Percentiles rank a stretch among this genome's conserved stretches.
Conservation (phyloP, 78 protist genomes). For the Dictyostelium brefeldianum region DNA sequence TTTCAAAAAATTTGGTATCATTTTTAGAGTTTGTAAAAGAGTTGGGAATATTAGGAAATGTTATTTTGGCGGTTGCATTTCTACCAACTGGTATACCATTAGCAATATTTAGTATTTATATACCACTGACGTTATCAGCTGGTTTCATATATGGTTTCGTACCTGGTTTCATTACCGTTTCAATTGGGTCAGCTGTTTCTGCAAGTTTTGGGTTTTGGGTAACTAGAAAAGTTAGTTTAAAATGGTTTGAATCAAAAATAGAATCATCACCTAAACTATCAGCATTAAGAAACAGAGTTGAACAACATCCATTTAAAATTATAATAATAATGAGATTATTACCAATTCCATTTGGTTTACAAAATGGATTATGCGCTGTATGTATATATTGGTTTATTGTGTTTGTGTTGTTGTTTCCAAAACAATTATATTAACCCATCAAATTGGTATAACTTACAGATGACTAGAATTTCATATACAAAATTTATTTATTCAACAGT, state of each 20-base stretch:
- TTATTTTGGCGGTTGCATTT: slow-evolving; percentile 48
- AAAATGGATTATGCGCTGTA: slow-evolving; percentile 71
- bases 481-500: slow-evolving; percentile 67
- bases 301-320: slow-evolving; percentile 63
- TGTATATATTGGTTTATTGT: not conserved
- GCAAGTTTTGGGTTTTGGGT: slow-evolving; percentile 71
- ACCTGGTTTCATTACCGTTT: slow-evolving; percentile 28
- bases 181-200: slow-evolving; percentile 57
- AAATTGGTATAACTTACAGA: not conserved
- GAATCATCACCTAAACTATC: slow-evolving; percentile 68
- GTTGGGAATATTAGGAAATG: slow-evolving; percentile 44
- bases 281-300: slow-evolving; percentile 34
- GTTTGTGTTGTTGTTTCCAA: too few species aligned
- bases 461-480: slow-evolving; percentile 70
- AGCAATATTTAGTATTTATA: slow-evolving; percentile 67
- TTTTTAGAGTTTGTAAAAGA: slow-evolving; percentile 70
- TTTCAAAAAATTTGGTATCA: slow-evolving; percentile 53
- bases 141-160: slow-evolving; percentile 72
- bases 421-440: not conserved
- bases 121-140: slow-evolving; percentile 48
- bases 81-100: slow-evolving; percentile 76
- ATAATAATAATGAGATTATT: slow-evolving; percentile 48
- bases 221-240: slow-evolving; percentile 25
- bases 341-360: slow-evolving; percentile 73
- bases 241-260: slow-evolving; percentile 64